Base-by-base conservation (phyloP, 352 stramenopile genomes). In the Elongisporangium undulatum region DNA sequence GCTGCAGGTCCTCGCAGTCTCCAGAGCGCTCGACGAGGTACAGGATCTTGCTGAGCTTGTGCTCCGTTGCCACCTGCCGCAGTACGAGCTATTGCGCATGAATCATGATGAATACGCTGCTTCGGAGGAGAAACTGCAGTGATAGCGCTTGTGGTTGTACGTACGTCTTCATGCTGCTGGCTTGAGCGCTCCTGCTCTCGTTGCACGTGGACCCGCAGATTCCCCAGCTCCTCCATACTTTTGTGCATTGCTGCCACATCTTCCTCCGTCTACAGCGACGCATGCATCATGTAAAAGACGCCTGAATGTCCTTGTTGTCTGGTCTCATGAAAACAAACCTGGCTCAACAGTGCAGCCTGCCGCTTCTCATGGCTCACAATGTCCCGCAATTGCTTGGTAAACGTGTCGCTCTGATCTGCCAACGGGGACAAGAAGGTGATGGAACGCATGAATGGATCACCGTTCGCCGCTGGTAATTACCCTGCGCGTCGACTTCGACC, bases 321-420 rank as follows among this genome's bases (percentile, higher is more conserved):
- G 34, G 13, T 17, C 12, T 45, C 34, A 45, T 15, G 34, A 15
- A 12, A 34, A 20, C 57, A 38, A 9, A 75, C 74, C 71, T 85
- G 69, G 24, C 87, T 72, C 12, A 85, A 59, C 4, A 86, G 60
- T 3, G 53, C 45, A 20, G 66, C 74, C 54, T 78, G 77, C 9
- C 76, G 72, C 51, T 84, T 85, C 7, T 66, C 63, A 15, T 72
- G 66, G 17, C 72, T 51, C 45, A 82, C 74, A 54, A 87, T 53
- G 21, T 82, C 72, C 9, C 74, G 67, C 7, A 79, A 63, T 49
- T 85, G 75, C 16, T 67, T 55, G 13, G 64, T 59, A 13, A 88
- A 53, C 0, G 66, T 57, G 23, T 67, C 72, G 16, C 84, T 51
- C 4, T 69, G 68, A 17, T 85, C 75, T 88, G 2, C 26, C 21